Evolutionary conservation across 306 rosid genomes (phyloP).

Genomic region (cucumber (Cucumis sativus)): Cucumber_9930_V3 NC_026656.2:6268001-6268500

Average conservation of each 20-base stretch:
- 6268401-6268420: not conserved
- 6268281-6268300: not conserved
- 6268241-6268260: slow-evolving; percentile 96
- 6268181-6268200: slow-evolving; percentile 84
- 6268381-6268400: not conserved
- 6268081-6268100: slow-evolving; percentile 24
- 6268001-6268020: slow-evolving; percentile 35
- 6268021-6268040: slow-evolving; percentile 45
- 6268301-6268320: not conserved
- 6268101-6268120: slow-evolving; percentile 13
- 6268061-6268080: slow-evolving; percentile 55
- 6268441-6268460: not conserved
- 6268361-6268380: not conserved
- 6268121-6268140: not conserved
- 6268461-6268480: not conserved
- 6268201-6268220: slow-evolving; percentile 95
- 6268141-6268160: slow-evolving; percentile 22
- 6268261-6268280: not conserved
- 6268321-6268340: not conserved
- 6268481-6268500: not conserved
- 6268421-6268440: not conserved
- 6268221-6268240: slow-evolving; percentile 58
- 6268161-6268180: slow-evolving; percentile 46
- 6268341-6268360: not conserved
- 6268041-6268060: slow-evolving; percentile 58